Percentiles rank a stretch among this genome's conserved stretches.
Evolutionary conservation across 805 yeast species (phyloP).

Genomic region (Metschnikowia aberdeeniae): DNA sequence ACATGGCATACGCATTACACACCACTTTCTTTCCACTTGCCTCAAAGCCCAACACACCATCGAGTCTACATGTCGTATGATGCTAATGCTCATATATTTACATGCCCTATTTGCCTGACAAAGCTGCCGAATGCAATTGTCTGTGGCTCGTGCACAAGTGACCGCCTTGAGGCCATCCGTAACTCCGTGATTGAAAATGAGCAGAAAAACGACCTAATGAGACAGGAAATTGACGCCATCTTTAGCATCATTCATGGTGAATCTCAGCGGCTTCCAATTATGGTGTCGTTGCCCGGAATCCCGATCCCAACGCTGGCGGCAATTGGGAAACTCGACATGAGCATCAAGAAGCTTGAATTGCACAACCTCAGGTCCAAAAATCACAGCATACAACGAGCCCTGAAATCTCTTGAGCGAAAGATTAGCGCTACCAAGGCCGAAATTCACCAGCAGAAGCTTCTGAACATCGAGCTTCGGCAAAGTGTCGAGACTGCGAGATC

Average conservation of each 20-base stretch:
- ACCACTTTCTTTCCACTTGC: neutral
- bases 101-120: constrained; percentile 17
- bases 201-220: constrained; percentile 16
- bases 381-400: constrained; percentile 13
- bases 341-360: constrained; percentile 27
- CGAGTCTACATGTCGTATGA: constrained; percentile 7
- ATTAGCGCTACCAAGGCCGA: neutral
- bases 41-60: neutral
- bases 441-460: constrained; percentile 2
- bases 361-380: constrained; percentile 12
- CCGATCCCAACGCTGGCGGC: constrained; percentile 7
- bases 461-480: neutral
- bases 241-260: constrained; percentile 13
- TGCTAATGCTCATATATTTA: constrained; percentile 1
- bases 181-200: constrained; percentile 28
- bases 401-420: neutral
- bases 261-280: neutral
- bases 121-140: constrained; percentile 16
- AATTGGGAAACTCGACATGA: constrained; percentile 25
- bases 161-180: constrained; percentile 19
- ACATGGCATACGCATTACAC: neutral
- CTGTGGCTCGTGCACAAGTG: constrained; percentile 22
- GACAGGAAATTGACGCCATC: constrained; percentile 24
- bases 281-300: neutral
- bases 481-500: neutral